These are phyloP conservation scores for Mucor indicus DNA, from an alignment of 371 early-diverging fungal species.

Conservation along the genomic window DNA sequence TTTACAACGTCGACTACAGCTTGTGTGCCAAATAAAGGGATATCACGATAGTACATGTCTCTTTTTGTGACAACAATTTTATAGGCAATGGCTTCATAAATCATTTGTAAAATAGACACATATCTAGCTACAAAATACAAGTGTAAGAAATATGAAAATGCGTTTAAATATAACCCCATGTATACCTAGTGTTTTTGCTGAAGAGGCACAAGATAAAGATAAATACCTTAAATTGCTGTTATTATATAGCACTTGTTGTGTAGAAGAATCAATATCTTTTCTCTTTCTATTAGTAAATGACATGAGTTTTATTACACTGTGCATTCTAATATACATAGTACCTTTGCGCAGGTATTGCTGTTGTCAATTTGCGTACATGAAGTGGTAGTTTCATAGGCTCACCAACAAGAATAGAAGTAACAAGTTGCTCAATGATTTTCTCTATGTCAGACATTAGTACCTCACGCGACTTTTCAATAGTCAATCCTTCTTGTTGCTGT, in stretches of 20 bases:
- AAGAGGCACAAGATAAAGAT: background rate
- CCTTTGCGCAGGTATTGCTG: background rate
- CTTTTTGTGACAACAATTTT: slow-evolving; percentile 39
- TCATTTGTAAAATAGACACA: slow-evolving; percentile 35
- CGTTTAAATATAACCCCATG: background rate
- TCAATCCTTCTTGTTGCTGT: background rate
- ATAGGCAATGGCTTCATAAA: slow-evolving; percentile 38
- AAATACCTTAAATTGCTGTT: too few species aligned
- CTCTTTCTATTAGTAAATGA: too few species aligned
- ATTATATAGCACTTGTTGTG: too few species aligned
- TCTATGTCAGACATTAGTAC: slow-evolving; percentile 13
- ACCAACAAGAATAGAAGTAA: slow-evolving; percentile 4
- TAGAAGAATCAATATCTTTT: too few species aligned
- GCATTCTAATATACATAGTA: background rate
- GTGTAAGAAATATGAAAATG: background rate
- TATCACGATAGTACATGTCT: slow-evolving; percentile 45
- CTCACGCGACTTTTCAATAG: slow-evolving; percentile 10
- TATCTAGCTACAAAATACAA: slow-evolving; percentile 26
- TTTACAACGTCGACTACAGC: slow-evolving; percentile 30
- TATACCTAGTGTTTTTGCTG: slow-evolving; percentile 4
- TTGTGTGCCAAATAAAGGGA: slow-evolving; percentile 33
- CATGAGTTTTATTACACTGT: too few species aligned
- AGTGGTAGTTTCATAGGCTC: slow-evolving; percentile 4
- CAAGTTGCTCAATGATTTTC: slow-evolving; percentile 6
- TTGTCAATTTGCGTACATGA: background rate